Evolutionary conservation across 1,284 basidiomycete genomes (phyloP).

Genomic region (Ganoderma resinaceum): DNA sequence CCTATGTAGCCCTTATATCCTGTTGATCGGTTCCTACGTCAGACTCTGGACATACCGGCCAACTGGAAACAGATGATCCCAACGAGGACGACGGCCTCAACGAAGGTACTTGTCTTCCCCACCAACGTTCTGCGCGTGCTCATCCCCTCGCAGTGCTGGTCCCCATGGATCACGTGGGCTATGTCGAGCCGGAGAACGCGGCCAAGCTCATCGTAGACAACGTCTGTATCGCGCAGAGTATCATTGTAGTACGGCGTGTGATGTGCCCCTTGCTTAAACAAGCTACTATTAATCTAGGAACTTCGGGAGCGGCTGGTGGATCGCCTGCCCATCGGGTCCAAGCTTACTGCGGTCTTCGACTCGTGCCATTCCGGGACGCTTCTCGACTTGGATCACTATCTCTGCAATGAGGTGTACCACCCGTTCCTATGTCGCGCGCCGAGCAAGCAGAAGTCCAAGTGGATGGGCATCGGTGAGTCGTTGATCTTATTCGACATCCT

Average conservation of each 20-base stretch:
- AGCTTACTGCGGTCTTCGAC: slow-evolving; percentile 54
- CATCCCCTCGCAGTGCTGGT: background rate
- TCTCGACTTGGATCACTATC: slow-evolving; percentile 52
- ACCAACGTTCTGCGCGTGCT: background rate
- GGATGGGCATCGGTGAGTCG: slow-evolving; percentile 22
- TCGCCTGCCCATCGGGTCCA: slow-evolving; percentile 47
- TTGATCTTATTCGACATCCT: too few species aligned
- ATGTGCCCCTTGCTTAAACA: background rate
- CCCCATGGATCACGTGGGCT: background rate
- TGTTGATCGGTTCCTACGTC: background rate
- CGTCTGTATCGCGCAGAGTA: background rate
- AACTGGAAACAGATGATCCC: slow-evolving; percentile 17
- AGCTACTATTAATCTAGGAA: slow-evolving; percentile 36
- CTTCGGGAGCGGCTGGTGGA: slow-evolving; percentile 48
- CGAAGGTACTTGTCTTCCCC: slow-evolving; percentile 19
- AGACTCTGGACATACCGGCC: slow-evolving; percentile 29
- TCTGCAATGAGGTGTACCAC: slow-evolving; percentile 53
- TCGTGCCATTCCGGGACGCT: slow-evolving; percentile 56
- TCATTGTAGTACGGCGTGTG: background rate
- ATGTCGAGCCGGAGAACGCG: background rate
- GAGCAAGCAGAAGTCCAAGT: slow-evolving; percentile 31
- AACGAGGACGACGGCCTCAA: slow-evolving; percentile 31
- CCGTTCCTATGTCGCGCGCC: slow-evolving; percentile 54
- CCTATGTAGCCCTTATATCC: background rate
- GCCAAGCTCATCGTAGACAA: background rate